These are phyloP conservation scores for Grosmannia serpens DNA, from an alignment of 2,329 filamentous ascomycete genomes.

Conservation along the genomic window DNA sequence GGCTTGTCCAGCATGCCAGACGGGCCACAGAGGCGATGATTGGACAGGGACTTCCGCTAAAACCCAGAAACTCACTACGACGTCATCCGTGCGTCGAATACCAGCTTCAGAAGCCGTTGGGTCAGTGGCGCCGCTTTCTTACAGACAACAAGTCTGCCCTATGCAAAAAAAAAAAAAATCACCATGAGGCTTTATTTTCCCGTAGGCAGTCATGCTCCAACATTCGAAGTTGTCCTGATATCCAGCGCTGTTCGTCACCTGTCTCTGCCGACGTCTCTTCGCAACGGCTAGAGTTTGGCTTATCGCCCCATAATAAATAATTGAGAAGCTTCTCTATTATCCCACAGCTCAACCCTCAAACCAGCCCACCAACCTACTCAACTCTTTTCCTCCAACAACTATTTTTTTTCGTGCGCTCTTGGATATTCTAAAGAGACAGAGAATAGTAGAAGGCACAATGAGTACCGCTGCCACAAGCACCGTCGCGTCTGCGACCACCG, in stretches of 20 bases:
- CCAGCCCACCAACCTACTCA: background rate
- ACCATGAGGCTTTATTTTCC: background rate
- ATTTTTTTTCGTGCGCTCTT: background rate
- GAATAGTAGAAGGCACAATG: background rate
- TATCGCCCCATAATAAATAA: slow-evolving; percentile 1
- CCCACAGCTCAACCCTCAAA: background rate
- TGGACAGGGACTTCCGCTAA: background rate
- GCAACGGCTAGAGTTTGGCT: background rate
- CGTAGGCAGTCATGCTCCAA: background rate
- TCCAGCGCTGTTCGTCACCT: background rate
- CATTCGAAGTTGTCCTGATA: background rate
- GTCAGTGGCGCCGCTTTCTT: background rate
- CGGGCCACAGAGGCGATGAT: background rate
- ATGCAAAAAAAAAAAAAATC: background rate
- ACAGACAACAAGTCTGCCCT: no score
- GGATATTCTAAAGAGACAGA: background rate
- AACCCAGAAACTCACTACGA: slow-evolving; percentile 9
- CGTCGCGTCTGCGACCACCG: background rate
- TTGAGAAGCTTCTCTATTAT: background rate
- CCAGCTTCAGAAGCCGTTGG: background rate
- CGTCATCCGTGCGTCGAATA: slow-evolving; percentile 8
- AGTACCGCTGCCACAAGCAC: background rate
- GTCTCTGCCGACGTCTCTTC: background rate
- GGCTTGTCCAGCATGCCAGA: background rate
- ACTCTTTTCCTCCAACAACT: background rate